A percentile compares a stretch with the other conserved stretches of the same genome.
These are phyloP conservation scores for Balakata baccata DNA, from an alignment of 345 rosid species.

Conservation along the genomic window DNA sequence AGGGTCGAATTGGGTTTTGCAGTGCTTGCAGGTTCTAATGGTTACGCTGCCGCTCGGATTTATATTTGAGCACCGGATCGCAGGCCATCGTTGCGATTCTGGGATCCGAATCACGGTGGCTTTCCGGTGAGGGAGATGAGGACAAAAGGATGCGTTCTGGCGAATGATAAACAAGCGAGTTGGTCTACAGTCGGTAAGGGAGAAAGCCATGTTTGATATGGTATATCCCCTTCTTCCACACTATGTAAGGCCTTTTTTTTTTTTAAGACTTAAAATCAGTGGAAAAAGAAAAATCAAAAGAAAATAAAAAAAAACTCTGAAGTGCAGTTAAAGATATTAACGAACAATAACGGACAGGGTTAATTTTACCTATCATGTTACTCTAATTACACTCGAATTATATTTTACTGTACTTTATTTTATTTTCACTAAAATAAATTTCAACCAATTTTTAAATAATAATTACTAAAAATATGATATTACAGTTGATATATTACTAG, in stretches of 20 bases:
- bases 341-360: background rate
- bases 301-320: background rate
- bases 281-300: no score
- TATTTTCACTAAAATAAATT: no score
- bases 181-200: background rate
- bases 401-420: no score
- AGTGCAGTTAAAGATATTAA: background rate
- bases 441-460: no score
- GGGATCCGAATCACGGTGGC: background rate
- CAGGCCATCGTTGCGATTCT: background rate
- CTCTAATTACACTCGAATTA: no score
- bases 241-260: no score
- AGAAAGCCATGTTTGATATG: constrained; percentile 25
- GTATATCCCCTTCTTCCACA: background rate
- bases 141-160: constrained; percentile 1
- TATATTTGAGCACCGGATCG: constrained; percentile 17
- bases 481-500: no score
- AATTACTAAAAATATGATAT: no score
- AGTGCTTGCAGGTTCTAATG: constrained; percentile 76
- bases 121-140: background rate
- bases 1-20: constrained; percentile 91
- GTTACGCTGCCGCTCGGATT: constrained; percentile 8
- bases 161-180: background rate
- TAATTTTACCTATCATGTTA: no score
- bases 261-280: no score